Evolutionary conservation across 108 stramenopile genomes (phyloP), one percentile per base, ranked within the genome.

Genomic region (Ochromonas danica): DNA sequence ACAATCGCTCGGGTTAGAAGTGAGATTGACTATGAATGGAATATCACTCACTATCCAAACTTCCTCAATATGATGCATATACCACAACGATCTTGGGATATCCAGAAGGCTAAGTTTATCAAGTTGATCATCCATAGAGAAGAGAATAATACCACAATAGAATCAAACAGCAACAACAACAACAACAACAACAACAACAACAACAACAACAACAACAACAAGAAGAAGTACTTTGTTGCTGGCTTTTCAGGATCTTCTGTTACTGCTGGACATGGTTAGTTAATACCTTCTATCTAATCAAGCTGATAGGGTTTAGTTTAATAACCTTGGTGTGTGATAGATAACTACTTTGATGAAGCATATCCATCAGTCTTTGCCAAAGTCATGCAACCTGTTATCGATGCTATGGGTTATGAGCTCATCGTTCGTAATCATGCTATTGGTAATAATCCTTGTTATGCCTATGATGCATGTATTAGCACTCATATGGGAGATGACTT

Each of bases 171-270:
- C 22, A 62, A 70, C 25, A 39, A 39, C 14, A 35, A 42, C n/a
- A 72, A 74, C 41, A 80, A 72, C 51, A 45, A 71, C 10, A 43
- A 72, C 71, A 42, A 67, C 71, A 17, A 36, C 38, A 36, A 80
- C 71, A 31, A 43, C 40, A 65, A 42, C 22, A 40, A 71, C 22
- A 80, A 71, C 17, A 1, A 42, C 41, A 10, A 80, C 22, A 62
- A 70, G 25, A 39, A 39, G 3, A 35, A 42, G 35, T 27, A n/a
- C n/a, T 80, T 62, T 6, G 39, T 80, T 33, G 39, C 39, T 65
- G 63, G 62, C 22, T 80, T 80, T 51, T 42, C 79, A 25, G 79
- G 79, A 33, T 65, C 71, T 40, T 80, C 79, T 22, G 79, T 80
- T 30, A 80, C 79, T n/a, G 79, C 79, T 22, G 79, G 79, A 22